Conservation (phyloP, 2,329 filamentous ascomycete species). For the Cladophialophora exuberans region DNA sequence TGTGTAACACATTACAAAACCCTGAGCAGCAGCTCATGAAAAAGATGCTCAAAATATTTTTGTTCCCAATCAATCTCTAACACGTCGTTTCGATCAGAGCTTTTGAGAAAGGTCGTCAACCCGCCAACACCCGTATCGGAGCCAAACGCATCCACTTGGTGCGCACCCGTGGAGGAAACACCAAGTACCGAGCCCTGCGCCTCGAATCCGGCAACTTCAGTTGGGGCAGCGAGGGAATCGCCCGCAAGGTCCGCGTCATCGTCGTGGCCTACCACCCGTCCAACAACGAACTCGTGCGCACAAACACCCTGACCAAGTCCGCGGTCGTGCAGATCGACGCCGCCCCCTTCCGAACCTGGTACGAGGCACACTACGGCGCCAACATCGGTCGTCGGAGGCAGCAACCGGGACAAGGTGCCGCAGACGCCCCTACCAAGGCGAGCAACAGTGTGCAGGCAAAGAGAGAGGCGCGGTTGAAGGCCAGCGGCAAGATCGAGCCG, state of each 20-base stretch:
- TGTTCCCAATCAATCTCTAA: too few species aligned
- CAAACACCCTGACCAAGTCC: slow-evolving; percentile 99
- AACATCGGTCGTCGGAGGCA: slow-evolving; percentile 87
- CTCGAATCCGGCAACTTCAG: slow-evolving; percentile 99
- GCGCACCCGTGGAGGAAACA: slow-evolving; percentile 97
- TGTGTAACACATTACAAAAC: slow-evolving; percentile 39
- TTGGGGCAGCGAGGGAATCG: slow-evolving; percentile 96
- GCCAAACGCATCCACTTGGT: slow-evolving; percentile 95
- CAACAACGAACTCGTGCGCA: slow-evolving; percentile 99
- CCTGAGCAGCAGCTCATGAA: neutral
- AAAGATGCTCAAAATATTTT: neutral
- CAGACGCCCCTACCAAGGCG: slow-evolving; percentile 75
- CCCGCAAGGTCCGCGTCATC: slow-evolving; percentile 99
- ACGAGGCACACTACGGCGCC: slow-evolving; percentile 99
- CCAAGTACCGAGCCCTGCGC: slow-evolving; percentile 98
- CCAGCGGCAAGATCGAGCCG: slow-evolving; percentile 86
- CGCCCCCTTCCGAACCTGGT: slow-evolving; percentile 99
- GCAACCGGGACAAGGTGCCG: slow-evolving; percentile 65
- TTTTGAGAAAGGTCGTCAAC: slow-evolving; percentile 99
- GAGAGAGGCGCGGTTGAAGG: slow-evolving; percentile 84
- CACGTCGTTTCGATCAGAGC: slow-evolving; percentile 72
- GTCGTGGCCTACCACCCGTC: slow-evolving; percentile 98
- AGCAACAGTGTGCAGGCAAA: slow-evolving; percentile 95
- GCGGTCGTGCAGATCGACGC: slow-evolving; percentile 99
- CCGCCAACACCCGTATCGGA: slow-evolving; percentile 99